Percentiles rank a stretch among this genome's conserved stretches.
Evolutionary conservation across 2,329 filamentous ascomycete species (phyloP).

Genomic region (Neurospora sp.): DNA sequence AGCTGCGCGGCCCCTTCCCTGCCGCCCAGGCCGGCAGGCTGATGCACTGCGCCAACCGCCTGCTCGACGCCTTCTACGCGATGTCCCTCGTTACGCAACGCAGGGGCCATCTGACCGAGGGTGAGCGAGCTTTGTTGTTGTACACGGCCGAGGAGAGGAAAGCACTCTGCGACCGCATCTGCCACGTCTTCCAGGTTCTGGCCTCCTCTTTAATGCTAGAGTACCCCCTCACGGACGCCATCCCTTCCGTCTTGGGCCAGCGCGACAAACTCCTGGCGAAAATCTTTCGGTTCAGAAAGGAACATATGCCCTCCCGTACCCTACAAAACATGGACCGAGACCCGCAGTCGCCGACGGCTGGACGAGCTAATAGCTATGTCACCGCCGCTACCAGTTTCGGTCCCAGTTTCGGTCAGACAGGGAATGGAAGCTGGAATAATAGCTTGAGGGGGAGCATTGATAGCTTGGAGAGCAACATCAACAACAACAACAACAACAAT

Average conservation of each 20-base stretch:
- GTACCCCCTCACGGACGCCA: slow-evolving; percentile 80
- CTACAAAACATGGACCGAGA: background rate
- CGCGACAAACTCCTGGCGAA: slow-evolving; percentile 78
- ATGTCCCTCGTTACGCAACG: slow-evolving; percentile 90
- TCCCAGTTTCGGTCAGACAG: slow-evolving; percentile 4
- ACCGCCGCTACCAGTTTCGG: background rate
- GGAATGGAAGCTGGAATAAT: slow-evolving; percentile 1
- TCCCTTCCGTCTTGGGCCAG: slow-evolving; percentile 72
- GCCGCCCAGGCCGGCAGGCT: slow-evolving; percentile 62
- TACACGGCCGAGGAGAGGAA: slow-evolving; percentile 72
- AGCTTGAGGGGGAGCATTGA: background rate
- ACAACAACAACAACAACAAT: background rate
- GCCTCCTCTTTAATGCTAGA: slow-evolving; percentile 90
- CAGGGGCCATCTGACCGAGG: slow-evolving; percentile 62
- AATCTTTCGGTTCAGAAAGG: slow-evolving; percentile 77
- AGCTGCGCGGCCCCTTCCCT: slow-evolving; percentile 80
- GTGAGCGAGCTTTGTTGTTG: slow-evolving; percentile 69
- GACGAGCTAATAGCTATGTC: slow-evolving; percentile 7
- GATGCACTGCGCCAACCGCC: slow-evolving; percentile 67
- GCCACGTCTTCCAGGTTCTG: slow-evolving; percentile 77
- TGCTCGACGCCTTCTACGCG: slow-evolving; percentile 89
- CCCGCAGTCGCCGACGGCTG: background rate
- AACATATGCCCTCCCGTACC: slow-evolving; percentile 31
- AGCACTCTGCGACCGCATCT: slow-evolving; percentile 78
- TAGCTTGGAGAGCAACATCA: slow-evolving; percentile 7